phyloP scores from a whole-genome alignment of 345 rosid species.

The Populus pruinosa region DNA sequence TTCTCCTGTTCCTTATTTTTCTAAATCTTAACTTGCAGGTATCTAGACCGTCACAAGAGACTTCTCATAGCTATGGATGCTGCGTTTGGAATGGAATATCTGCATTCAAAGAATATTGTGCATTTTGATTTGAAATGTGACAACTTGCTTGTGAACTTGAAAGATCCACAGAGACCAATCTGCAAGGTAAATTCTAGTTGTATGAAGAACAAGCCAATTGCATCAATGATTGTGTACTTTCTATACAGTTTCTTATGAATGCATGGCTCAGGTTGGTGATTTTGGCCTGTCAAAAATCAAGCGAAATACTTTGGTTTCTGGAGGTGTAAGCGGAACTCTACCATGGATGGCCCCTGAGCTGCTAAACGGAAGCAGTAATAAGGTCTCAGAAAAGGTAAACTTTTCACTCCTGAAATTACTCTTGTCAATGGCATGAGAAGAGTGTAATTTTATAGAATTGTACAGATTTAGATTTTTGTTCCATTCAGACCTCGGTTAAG shows the following conservation, averaged over 20 bases:
- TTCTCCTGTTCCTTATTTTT: slow-evolving; percentile 6
- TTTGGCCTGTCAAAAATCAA: slow-evolving; percentile 86
- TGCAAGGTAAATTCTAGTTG: slow-evolving; percentile 66
- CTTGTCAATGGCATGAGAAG: background rate
- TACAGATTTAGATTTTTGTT: background rate
- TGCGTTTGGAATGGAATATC: slow-evolving; percentile 98
- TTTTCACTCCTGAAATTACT: background rate
- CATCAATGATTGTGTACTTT: background rate
- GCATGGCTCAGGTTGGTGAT: slow-evolving; percentile 63
- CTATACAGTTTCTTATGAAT: slow-evolving; percentile 12
- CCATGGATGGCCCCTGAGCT: slow-evolving; percentile 96
- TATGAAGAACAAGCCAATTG: background rate
- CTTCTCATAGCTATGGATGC: slow-evolving; percentile 99
- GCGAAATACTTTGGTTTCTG: slow-evolving; percentile 76
- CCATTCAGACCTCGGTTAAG: background rate
- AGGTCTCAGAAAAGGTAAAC: slow-evolving; percentile 81
- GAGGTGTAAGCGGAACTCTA: slow-evolving; percentile 81
- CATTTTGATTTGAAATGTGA: slow-evolving; percentile 98
- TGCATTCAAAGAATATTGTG: slow-evolving; percentile 91
- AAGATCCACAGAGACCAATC: slow-evolving; percentile 87
- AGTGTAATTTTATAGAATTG: background rate
- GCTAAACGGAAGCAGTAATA: slow-evolving; percentile 66
- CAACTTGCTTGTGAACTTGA: slow-evolving; percentile 93
- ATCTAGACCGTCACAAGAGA: slow-evolving; percentile 85
- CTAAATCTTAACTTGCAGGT: slow-evolving; percentile 40